Evolutionary conservation across 2,329 filamentous ascomycete genomes (phyloP), one percentile per base, ranked within the genome.

Genomic region (Coniella vitis): DNA sequence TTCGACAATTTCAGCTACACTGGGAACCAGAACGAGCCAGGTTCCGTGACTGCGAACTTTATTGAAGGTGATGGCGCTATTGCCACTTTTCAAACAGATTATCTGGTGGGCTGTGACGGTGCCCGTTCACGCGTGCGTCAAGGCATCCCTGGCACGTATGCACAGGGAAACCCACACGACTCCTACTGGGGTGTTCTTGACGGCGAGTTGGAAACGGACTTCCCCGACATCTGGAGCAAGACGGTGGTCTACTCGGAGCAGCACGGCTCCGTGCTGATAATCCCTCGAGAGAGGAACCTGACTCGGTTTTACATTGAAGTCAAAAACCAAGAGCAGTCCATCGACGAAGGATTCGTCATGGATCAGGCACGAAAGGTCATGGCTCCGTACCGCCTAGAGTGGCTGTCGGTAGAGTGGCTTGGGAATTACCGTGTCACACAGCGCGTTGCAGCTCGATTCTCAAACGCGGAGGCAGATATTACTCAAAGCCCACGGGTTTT

Each of bases 221-320:
- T 88, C 56, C 84, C 84, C 1, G 84, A 87, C 57, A 76, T 87
- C 42, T 87, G 84, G 83, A 84, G 79, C 63, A 87, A 87, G 66
- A 83, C 83, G 0, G 75, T 85, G 0, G 74, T 87, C 4, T 83
- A 83, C 54, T 83, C 81, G 4, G 78, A 86, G 51, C 72, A 79
- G 50, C 72, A 80, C 37, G 84, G 84, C 3, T 85, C 83, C 0
- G 81, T 87, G 38, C 71, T 88, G 13, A 84, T 86, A 60, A 83
- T 87, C 44, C 84, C 84, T 2, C 78, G 84, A 29, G 84, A 88
- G 62, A 73, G 82, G 36, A 85, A 85, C 58, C 79, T 87, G 74
- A 87, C 84, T 1, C 76, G 84, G 38, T 71, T 79, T 57, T 79
- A 78, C 56, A 76, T 79, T 48, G 75, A 79, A 62, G 69, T 79